These are phyloP conservation scores for Ogataea hybrid DNA, from an alignment of 1,139 yeast species.

Conservation along the genomic window DNA sequence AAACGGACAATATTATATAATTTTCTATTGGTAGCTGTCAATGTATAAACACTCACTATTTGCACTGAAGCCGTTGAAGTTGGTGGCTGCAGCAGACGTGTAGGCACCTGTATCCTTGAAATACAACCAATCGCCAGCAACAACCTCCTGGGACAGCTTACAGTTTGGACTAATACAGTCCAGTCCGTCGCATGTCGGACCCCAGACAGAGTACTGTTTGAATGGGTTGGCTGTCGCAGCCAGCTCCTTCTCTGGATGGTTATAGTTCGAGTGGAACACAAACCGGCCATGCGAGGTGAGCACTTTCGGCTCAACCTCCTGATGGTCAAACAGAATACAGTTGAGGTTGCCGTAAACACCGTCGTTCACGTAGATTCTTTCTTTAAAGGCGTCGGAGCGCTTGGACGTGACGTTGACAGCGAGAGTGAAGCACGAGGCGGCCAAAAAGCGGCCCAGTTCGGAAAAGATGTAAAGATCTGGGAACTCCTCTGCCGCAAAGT, in stretches of 20 bases:
- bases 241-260: conserved; percentile 24
- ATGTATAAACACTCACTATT: conserved; percentile 25
- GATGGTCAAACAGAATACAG: conserved; percentile 92
- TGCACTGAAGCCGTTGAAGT: conserved; percentile 77
- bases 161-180: conserved; percentile 70
- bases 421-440: conserved; percentile 80
- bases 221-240: conserved; percentile 7
- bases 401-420: conserved; percentile 85
- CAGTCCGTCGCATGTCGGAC: conserved; percentile 97
- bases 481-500: conserved; percentile 47
- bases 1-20: background rate
- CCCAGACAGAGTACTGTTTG: conserved; percentile 76
- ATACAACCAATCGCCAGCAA: conserved; percentile 90
- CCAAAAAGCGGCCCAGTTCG: conserved; percentile 93
- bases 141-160: conserved; percentile 55
- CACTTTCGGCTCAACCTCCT: conserved; percentile 67
- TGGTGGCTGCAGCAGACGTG: conserved; percentile 85
- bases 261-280: conserved; percentile 39
- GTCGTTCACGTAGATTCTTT: conserved; percentile 79
- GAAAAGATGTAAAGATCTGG: conserved; percentile 64
- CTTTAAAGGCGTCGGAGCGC: conserved; percentile 39
- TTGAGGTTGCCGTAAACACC: conserved; percentile 96
- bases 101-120: conserved; percentile 91
- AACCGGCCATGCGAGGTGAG: conserved; percentile 54
- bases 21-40: conserved; percentile 13